A percentile compares a stretch with the other conserved stretches of the same genome.
These are phyloP conservation scores for Colletotrichum agaves DNA, from an alignment of 2,329 filamentous ascomycete genomes.

Conservation along the genomic window DNA sequence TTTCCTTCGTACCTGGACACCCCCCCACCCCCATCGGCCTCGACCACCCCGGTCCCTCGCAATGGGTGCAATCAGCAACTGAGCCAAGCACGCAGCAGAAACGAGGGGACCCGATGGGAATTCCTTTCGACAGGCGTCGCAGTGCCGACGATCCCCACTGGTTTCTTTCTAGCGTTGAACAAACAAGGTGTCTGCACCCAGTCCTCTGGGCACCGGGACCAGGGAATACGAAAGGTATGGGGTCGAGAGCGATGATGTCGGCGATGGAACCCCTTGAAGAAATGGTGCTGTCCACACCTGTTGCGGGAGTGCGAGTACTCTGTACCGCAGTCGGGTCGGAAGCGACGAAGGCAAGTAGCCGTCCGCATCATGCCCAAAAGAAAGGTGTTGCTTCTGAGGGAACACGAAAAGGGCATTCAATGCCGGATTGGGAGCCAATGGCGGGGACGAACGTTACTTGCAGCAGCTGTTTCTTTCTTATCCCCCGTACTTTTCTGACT, in stretches of 20 bases:
- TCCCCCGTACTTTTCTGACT: no score
- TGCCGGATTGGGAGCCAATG: conserved; percentile 4
- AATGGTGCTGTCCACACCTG: neutral
- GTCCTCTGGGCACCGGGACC: conserved; percentile 24
- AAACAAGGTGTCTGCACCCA: conserved; percentile 35
- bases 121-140: conserved; percentile 30
- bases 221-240: conserved; percentile 37
- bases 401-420: conserved; percentile 8
- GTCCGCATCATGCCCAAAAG: conserved; percentile 20
- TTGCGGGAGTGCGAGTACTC: neutral
- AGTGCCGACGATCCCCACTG: conserved; percentile 37
- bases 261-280: conserved; percentile 28
- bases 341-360: conserved; percentile 32
- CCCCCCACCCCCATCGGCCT: conserved; percentile 13
- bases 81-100: conserved; percentile 34
- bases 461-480: conserved; percentile 10
- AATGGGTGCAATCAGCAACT: conserved; percentile 35
- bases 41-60: conserved; percentile 12
- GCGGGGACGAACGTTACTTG: conserved; percentile 7
- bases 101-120: conserved; percentile 31
- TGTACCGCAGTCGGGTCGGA: conserved; percentile 2
- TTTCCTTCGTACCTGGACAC: conserved; percentile 34
- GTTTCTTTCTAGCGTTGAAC: conserved; percentile 34
- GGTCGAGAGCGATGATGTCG: conserved; percentile 35
- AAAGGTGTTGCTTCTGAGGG: conserved; percentile 13